Base-by-base conservation (phyloP, 139 green algal genomes). In the Picochlorum costavermella region DNA sequence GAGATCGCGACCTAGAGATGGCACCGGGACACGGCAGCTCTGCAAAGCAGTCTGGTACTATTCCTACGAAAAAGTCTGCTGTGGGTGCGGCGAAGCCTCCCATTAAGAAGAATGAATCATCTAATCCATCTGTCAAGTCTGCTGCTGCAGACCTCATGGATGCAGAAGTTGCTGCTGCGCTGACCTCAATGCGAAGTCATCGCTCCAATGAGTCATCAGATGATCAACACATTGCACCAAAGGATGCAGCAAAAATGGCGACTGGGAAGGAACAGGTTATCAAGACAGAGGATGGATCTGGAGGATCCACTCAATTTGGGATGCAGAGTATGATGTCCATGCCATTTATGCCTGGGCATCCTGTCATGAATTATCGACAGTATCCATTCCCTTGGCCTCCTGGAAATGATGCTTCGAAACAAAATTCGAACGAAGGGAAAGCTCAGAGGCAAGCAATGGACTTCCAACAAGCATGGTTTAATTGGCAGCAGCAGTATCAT, bases 131-230 rank as follows among this genome's bases (percentile, higher is more conserved):
- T 25, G 14, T 53, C 17, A 20, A 53, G 0, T 53, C 46, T 53
- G 46, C 46, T 23, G 46, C 17, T 9, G 46, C 16, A 53, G 46
- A 55, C 2, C 48, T 40, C 2, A 56, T 71, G 55, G 63, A 71
- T 48, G 70, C 70, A 5, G 64, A 77, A 44, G 70, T 73, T 31
- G 64, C 59, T 17, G 58, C 68, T 28, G 64, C 64, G 0, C 58
- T 77, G 9, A 57, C 70, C 1, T 73, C 70, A 2, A 37, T 73
- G 49, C 57, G 64, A 62, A 31, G 43, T 57, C 50, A 23, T 60
- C 49, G 3, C 37, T 53, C 46, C 8, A 28, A 20, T 6, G 31
- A 50, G 50, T 58, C 56, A 20, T 53, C 46, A 53, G n/a, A 40
- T 40, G 33, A 40, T 11, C 12, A 40, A 40, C 33, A 40, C 33